Percentiles rank a stretch among this genome's conserved stretches.
These are phyloP conservation scores for Leishmania arabica DNA, from an alignment of 208 protist genomes.

Conservation along the genomic window DNA sequence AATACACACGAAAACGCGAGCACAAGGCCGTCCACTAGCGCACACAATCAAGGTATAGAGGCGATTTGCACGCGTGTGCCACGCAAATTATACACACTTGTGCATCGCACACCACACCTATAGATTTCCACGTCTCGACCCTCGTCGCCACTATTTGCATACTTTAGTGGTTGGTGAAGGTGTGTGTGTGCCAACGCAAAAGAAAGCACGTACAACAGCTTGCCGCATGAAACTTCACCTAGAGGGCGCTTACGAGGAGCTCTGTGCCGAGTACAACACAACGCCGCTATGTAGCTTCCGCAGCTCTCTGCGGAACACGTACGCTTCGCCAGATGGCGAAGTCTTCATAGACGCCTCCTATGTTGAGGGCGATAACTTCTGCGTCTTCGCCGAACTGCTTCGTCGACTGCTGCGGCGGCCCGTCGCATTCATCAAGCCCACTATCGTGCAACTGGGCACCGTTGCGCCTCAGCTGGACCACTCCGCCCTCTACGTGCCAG, in stretches of 20 bases:
- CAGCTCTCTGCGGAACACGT: slow-evolving; percentile 19
- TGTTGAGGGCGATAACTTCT: slow-evolving; percentile 32
- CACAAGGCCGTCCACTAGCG: neutral
- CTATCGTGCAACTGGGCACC: neutral
- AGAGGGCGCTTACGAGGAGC: slow-evolving; percentile 11
- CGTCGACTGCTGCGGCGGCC: slow-evolving; percentile 17
- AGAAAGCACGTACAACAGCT: neutral
- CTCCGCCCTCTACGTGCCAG: neutral
- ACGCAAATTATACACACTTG: neutral
- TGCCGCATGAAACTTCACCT: slow-evolving; percentile 29
- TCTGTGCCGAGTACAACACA: slow-evolving; percentile 32
- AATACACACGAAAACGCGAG: neutral
- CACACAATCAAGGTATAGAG: neutral
- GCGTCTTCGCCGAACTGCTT: slow-evolving; percentile 32
- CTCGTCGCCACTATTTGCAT: neutral
- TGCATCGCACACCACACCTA: neutral
- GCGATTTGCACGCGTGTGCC: neutral
- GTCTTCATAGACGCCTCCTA: slow-evolving; percentile 35
- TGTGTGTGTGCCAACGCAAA: neutral
- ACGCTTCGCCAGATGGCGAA: slow-evolving; percentile 20
- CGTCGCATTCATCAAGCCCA: slow-evolving; percentile 12
- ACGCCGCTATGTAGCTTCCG: slow-evolving; percentile 11
- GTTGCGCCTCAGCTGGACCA: neutral
- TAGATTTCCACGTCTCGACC: neutral
- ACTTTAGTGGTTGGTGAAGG: neutral